phyloP scores from a whole-genome alignment of 768 basidiomycete species.

The Thelephora ganbajun region DNA sequence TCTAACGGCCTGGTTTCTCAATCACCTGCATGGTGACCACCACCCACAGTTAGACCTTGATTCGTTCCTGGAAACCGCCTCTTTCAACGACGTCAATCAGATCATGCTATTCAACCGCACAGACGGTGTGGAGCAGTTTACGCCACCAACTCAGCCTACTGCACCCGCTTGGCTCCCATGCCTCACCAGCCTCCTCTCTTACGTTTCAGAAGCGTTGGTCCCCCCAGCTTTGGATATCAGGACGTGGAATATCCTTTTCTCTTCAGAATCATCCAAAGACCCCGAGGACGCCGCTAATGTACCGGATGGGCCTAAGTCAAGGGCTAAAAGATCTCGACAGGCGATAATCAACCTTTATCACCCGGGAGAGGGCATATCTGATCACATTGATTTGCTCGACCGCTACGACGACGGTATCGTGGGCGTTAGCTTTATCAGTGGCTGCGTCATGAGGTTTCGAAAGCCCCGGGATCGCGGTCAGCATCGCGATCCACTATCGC shows the following conservation, averaged over 20 bases:
- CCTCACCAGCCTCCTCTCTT: constrained; percentile 37
- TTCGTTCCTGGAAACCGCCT: constrained; percentile 37
- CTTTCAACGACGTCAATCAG: constrained; percentile 44
- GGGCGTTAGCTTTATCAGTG: constrained; percentile 70
- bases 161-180: constrained; percentile 40
- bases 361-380: constrained; percentile 80
- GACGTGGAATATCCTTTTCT: constrained; percentile 49
- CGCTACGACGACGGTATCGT: constrained; percentile 87
- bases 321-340: constrained; percentile 31
- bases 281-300: no score
- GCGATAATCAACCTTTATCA: constrained; percentile 83
- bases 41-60: constrained; percentile 53
- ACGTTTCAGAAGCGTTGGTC: constrained; percentile 31
- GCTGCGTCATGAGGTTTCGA: constrained; percentile 69
- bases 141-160: constrained; percentile 6
- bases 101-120: constrained; percentile 74
- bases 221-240: constrained; percentile 32
- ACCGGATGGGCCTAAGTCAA: constrained; percentile 27
- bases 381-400: constrained; percentile 75
- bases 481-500: not conserved
- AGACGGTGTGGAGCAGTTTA: constrained; percentile 7
- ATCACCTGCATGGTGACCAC: constrained; percentile 19
- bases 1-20: not conserved
- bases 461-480: constrained; percentile 8
- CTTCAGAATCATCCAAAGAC: constrained; percentile 13